Evolutionary conservation across 352 stramenopile genomes (phyloP).

Genomic region (Phytophthora melonis): DNA sequence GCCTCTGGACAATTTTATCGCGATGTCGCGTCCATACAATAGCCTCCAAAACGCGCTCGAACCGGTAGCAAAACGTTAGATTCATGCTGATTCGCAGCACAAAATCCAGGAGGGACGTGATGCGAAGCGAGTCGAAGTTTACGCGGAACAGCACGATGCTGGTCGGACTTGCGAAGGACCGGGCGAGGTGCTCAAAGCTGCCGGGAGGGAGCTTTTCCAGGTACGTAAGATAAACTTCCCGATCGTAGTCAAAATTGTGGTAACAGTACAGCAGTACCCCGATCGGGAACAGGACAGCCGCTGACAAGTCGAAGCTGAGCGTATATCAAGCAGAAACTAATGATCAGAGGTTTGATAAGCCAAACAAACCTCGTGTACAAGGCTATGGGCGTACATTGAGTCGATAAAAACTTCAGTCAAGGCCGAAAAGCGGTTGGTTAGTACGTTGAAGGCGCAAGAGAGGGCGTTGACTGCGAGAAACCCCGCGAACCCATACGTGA

Average conservation of each 20-base stretch:
- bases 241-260: slow-evolving; percentile 40
- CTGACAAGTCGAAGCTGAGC: slow-evolving; percentile 11
- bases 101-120: slow-evolving; percentile 32
- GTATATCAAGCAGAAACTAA: neutral
- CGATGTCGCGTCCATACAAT: slow-evolving; percentile 20
- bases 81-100: slow-evolving; percentile 39
- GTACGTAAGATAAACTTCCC: slow-evolving; percentile 26
- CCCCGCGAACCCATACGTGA: slow-evolving; percentile 35
- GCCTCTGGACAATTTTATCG: slow-evolving; percentile 2
- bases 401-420: slow-evolving; percentile 44
- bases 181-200: slow-evolving; percentile 40
- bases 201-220: slow-evolving; percentile 25
- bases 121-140: slow-evolving; percentile 46
- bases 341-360: too few species aligned
- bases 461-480: slow-evolving; percentile 36
- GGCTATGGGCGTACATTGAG: slow-evolving; percentile 24
- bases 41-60: slow-evolving; percentile 31
- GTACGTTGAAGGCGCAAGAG: slow-evolving; percentile 16
- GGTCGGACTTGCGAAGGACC: slow-evolving; percentile 26
- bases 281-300: slow-evolving; percentile 14
- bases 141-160: slow-evolving; percentile 38
- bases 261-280: slow-evolving; percentile 16
- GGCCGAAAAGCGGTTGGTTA: slow-evolving; percentile 22
- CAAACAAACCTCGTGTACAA: too few species aligned
- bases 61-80: slow-evolving; percentile 41